Percentiles rank a stretch among this genome's conserved stretches.
Conservation (phyloP, 1,284 basidiomycete species). For the Ustilago trichophora region DNA sequence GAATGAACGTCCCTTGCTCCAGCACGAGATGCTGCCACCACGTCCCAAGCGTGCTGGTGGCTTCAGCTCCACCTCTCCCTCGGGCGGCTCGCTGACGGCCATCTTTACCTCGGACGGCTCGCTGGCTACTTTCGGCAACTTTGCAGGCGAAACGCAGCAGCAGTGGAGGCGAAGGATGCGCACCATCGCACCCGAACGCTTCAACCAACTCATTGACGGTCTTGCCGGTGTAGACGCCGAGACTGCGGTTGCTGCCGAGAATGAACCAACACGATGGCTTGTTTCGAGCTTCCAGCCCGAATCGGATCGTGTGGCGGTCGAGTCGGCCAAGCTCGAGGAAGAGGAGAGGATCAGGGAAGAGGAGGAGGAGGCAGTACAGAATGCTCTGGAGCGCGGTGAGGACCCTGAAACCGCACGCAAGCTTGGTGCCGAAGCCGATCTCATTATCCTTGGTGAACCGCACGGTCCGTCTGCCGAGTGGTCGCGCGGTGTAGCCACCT, state of each 20-base stretch:
- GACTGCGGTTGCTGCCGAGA: neutral
- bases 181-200: conserved; percentile 43
- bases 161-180: conserved; percentile 43
- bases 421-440: conserved; percentile 63
- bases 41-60: conserved; percentile 33
- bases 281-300: conserved; percentile 40
- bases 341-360: conserved; percentile 50
- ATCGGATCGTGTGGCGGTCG: conserved; percentile 43
- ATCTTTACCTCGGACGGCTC: conserved; percentile 38
- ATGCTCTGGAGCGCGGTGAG: conserved; percentile 62
- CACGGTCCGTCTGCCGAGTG: conserved; percentile 55
- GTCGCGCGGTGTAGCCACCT: conserved; percentile 61
- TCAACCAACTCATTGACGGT: conserved; percentile 43
- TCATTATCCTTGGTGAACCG: conserved; percentile 64
- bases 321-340: conserved; percentile 45
- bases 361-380: conserved; percentile 56
- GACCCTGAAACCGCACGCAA: conserved; percentile 55
- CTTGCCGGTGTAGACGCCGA: conserved; percentile 26
- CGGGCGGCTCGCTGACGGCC: conserved; percentile 32
- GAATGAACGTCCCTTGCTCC: conserved; percentile 45
- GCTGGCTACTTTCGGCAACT: conserved; percentile 38
- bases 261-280: conserved; percentile 28
- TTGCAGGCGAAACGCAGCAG: conserved; percentile 26
- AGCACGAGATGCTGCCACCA: conserved; percentile 52
- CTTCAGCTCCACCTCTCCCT: conserved; percentile 23